A percentile compares a stretch with the other conserved stretches of the same genome.
Evolutionary conservation across 768 basidiomycete species (phyloP).

Genomic region (Auriscalpium vulgare): DNA sequence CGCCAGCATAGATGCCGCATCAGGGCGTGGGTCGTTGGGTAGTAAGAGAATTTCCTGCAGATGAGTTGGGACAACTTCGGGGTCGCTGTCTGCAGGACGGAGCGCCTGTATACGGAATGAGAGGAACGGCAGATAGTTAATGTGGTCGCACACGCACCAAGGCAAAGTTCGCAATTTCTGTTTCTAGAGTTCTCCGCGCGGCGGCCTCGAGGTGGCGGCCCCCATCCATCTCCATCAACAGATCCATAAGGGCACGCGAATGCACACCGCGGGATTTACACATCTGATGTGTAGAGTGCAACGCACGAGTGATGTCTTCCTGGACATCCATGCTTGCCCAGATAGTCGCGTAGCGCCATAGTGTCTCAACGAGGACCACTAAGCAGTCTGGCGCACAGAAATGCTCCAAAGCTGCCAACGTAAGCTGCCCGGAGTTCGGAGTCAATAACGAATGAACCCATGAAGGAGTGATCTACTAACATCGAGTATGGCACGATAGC

Average conservation of each 20-base stretch:
- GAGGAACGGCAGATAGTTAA: background rate
- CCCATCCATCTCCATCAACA: slow-evolving; percentile 60
- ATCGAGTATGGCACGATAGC: slow-evolving; percentile 63
- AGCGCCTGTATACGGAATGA: slow-evolving; percentile 26
- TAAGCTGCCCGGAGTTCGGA: slow-evolving; percentile 19
- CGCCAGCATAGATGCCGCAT: slow-evolving; percentile 63
- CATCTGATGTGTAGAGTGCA: slow-evolving; percentile 52
- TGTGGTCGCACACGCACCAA: slow-evolving; percentile 34
- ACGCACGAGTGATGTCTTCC: slow-evolving; percentile 43
- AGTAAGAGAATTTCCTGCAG: slow-evolving; percentile 62
- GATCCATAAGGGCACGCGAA: slow-evolving; percentile 52
- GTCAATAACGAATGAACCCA: background rate
- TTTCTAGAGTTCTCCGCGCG: slow-evolving; percentile 51
- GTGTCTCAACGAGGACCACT: slow-evolving; percentile 55
- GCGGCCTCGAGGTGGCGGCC: slow-evolving; percentile 44
- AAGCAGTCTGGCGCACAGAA: slow-evolving; percentile 45
- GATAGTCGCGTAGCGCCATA: slow-evolving; percentile 63
- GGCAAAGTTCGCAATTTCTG: slow-evolving; percentile 54
- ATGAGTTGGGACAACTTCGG: slow-evolving; percentile 27
- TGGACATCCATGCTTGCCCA: slow-evolving; percentile 74
- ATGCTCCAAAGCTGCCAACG: slow-evolving; percentile 39
- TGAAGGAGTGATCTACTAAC: slow-evolving; percentile 29
- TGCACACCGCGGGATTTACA: slow-evolving; percentile 62
- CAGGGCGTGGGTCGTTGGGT: slow-evolving; percentile 46
- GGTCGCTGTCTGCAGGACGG: slow-evolving; percentile 28